A percentile compares a stretch with the other conserved stretches of the same genome.
Conservation (phyloP, 164 flowering plant species). For the Tetracentron sinense region DNA sequence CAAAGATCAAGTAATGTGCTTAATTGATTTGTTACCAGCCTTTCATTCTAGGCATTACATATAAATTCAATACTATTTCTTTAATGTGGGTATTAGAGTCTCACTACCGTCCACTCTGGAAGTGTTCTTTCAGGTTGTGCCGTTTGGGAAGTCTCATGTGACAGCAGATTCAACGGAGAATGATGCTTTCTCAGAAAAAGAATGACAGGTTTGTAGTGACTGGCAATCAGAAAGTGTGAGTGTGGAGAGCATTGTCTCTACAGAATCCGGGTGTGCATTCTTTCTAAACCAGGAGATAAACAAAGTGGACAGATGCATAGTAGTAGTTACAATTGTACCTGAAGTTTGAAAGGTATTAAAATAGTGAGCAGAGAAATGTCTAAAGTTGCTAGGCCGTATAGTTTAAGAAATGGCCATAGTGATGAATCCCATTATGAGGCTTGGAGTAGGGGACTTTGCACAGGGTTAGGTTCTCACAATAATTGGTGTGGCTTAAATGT, state of each 20-base stretch:
- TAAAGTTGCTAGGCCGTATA: background rate
- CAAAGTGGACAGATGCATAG: background rate
- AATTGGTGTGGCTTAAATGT: too few species aligned
- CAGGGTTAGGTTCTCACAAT: too few species aligned
- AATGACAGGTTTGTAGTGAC: background rate
- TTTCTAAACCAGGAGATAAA: background rate
- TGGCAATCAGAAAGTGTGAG: background rate
- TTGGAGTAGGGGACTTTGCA: too few species aligned
- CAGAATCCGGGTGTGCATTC: background rate
- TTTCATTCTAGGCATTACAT: too few species aligned
- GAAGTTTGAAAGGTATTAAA: background rate
- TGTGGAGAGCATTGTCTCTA: background rate
- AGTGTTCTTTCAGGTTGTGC: conserved; percentile 37
- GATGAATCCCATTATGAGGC: background rate
- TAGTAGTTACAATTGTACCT: background rate
- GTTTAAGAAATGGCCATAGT: background rate
- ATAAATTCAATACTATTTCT: too few species aligned
- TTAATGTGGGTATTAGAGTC: background rate
- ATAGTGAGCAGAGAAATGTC: background rate
- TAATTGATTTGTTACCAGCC: too few species aligned
- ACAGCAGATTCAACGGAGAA: conserved; percentile 10
- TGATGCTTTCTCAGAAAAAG: background rate
- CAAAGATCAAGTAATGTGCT: too few species aligned
- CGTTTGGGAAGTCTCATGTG: conserved; percentile 13
- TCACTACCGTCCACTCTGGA: background rate